phyloP scores from a whole-genome alignment of 495 filamentous ascomycete species.

The Neurospora sp. region DNA sequence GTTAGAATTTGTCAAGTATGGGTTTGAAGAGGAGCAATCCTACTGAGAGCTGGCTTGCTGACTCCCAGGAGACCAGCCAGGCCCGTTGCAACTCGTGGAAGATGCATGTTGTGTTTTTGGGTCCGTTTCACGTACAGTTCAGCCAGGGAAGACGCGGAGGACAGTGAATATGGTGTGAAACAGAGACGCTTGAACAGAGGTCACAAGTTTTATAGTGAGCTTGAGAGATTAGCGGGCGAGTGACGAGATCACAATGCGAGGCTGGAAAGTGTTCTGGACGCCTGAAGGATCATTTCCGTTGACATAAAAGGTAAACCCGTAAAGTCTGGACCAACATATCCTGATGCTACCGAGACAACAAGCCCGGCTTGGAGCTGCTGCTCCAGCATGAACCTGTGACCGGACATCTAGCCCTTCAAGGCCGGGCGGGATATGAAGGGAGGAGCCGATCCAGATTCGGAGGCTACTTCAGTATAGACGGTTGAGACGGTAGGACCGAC shows the following conservation, averaged over 20 bases:
- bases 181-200: background rate
- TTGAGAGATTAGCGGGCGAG: background rate
- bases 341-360: background rate
- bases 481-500: background rate
- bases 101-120: slow-evolving; percentile 13
- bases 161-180: background rate
- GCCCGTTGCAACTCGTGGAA: slow-evolving; percentile 7
- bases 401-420: background rate
- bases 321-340: slow-evolving; percentile 7
- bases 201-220: slow-evolving; percentile 1
- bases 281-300: slow-evolving; percentile 11
- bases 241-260: background rate
- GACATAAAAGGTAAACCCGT: slow-evolving; percentile 9
- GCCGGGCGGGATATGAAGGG: slow-evolving; percentile 5
- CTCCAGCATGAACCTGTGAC: background rate
- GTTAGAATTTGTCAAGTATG: background rate
- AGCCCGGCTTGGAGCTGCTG: background rate
- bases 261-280: background rate
- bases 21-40: background rate
- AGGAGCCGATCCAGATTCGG: background rate
- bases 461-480: background rate
- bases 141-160: background rate
- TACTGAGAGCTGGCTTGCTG: slow-evolving; percentile 7
- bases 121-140: background rate
- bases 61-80: slow-evolving; percentile 16